Percentiles rank a stretch among this genome's conserved stretches.
Evolutionary conservation across 2,329 filamentous ascomycete genomes (phyloP).

Genomic region (Fusarium proliferatum): DNA sequence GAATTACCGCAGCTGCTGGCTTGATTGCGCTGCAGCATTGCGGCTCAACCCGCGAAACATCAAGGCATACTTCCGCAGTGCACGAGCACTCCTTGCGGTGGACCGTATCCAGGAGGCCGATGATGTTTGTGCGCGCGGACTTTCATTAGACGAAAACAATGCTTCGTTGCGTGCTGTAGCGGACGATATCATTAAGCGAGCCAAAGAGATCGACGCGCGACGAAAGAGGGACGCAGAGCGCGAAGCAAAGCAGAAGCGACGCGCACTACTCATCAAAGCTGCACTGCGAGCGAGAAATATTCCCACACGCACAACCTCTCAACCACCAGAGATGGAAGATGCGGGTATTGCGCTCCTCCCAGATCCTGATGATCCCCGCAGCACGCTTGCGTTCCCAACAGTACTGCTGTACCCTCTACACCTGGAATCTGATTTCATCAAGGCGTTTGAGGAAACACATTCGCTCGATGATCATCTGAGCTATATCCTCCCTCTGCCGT

Average conservation of each 20-base stretch:
- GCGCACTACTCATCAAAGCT: slow-evolving; percentile 70
- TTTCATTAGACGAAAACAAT: slow-evolving; percentile 78
- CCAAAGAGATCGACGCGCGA: slow-evolving; percentile 64
- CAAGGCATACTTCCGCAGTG: slow-evolving; percentile 91
- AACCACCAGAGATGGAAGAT: slow-evolving; percentile 90
- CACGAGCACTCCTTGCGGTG: slow-evolving; percentile 80
- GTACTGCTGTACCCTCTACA: slow-evolving; percentile 87
- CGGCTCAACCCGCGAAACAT: slow-evolving; percentile 82
- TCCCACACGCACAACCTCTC: slow-evolving; percentile 70
- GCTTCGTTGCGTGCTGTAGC: slow-evolving; percentile 71
- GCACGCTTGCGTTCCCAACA: slow-evolving; percentile 78
- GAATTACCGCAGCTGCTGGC: slow-evolving; percentile 88
- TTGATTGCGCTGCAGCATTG: slow-evolving; percentile 84
- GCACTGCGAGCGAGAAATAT: slow-evolving; percentile 79
- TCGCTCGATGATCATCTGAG: slow-evolving; percentile 79
- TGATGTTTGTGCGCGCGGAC: slow-evolving; percentile 79
- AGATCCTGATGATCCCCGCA: slow-evolving; percentile 78
- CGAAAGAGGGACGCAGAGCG: slow-evolving; percentile 67
- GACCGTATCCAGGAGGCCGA: slow-evolving; percentile 83
- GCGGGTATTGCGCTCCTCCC: slow-evolving; percentile 76
- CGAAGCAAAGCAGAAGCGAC: slow-evolving; percentile 63
- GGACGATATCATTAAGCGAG: slow-evolving; percentile 70
- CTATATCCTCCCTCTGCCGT: slow-evolving; percentile 89
- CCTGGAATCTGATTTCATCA: slow-evolving; percentile 89
- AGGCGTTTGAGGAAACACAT: slow-evolving; percentile 83